These are phyloP conservation scores for Stenogyne calaminthoides DNA, from an alignment of 305 asterid genomes.

Conservation along the genomic window DNA sequence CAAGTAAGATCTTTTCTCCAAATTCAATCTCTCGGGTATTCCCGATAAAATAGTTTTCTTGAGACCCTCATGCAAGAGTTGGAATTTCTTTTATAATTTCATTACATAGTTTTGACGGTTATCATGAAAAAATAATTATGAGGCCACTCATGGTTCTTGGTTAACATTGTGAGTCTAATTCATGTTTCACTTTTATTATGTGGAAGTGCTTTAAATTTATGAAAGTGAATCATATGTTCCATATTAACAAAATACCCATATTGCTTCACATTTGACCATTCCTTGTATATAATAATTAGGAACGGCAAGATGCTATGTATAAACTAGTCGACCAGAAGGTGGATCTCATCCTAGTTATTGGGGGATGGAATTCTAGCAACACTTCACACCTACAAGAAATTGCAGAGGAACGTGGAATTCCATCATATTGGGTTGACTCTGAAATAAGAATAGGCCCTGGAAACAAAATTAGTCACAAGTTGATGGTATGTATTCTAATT, in stretches of 20 bases:
- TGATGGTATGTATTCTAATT: slow-evolving; percentile 57
- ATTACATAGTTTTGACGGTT: neutral
- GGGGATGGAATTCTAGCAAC: slow-evolving; percentile 99
- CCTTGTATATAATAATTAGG: slow-evolving; percentile 48
- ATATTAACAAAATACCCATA: neutral
- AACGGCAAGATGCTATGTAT: slow-evolving; percentile 99
- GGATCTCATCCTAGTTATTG: slow-evolving; percentile 91
- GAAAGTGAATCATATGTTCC: neutral
- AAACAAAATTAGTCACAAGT: slow-evolving; percentile 76
- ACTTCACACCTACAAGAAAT: slow-evolving; percentile 98
- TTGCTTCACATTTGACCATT: slow-evolving; percentile 26
- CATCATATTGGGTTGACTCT: slow-evolving; percentile 94
- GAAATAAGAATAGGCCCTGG: slow-evolving; percentile 95
- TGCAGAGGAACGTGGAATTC: slow-evolving; percentile 88
- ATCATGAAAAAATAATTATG: neutral
- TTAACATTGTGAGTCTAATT: neutral
- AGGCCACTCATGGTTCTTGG: neutral
- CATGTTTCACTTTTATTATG: neutral
- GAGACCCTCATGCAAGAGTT: neutral
- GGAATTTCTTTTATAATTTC: neutral
- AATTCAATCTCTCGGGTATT: slow-evolving; percentile 12
- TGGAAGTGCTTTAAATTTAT: neutral
- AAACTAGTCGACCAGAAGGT: slow-evolving; percentile 75
- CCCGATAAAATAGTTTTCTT: slow-evolving; percentile 6
- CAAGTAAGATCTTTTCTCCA: slow-evolving; percentile 45